Evolutionary conservation across 108 stramenopile species (phyloP), one percentile per base, ranked within the genome.

Genomic region (Discostella stelligeroides): DNA sequence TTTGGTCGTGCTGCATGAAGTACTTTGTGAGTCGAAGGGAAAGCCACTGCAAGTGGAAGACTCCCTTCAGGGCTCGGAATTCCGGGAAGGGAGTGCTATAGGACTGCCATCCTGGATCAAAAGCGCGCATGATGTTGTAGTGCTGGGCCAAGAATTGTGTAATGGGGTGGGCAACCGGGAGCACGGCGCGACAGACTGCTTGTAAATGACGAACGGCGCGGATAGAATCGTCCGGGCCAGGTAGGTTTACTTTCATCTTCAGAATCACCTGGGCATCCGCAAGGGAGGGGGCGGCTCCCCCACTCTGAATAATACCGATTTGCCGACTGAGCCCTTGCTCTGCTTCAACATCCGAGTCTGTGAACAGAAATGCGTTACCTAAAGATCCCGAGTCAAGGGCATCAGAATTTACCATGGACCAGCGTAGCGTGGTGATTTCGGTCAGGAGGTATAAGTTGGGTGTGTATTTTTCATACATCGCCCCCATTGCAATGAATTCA

Each of bases 21-120:
- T 49, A 49, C 7, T 49, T 49, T 13, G 48, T 17, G n/a, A 49
- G 48, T 23, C n/a, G 11, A 13, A 49, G 18, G 21, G 48, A 49
- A 7, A 49, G n/a, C 48, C 48, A 49, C 48, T 49, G 48, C 48
- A 49, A 49, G 15, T 55, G 53, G 14, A 28, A 55, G 3, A 55
- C 28, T 1, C 53, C 24, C 11, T 24, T 55, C 24, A 28, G 27
- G 0, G 27, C 23, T 4, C 53, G 5, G 5, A 55, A 7, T 4
- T 7, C 24, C 4, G 27, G 24, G 14, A 28, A 7, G 8, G 8
- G 14, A 9, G 27, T 28, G 13, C 0, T 27, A 7, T 28, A 25
- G 4, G 5, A 7, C 9, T 25, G 14, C 53, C 53, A 55, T 7
- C 27, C 11, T 12, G 24, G 27, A 14, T 28, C 27, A 55, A 29